A percentile compares a stretch with the other conserved stretches of the same genome.
Conservation (phyloP, 805 yeast species). For the Candida nitratophila region DNA sequence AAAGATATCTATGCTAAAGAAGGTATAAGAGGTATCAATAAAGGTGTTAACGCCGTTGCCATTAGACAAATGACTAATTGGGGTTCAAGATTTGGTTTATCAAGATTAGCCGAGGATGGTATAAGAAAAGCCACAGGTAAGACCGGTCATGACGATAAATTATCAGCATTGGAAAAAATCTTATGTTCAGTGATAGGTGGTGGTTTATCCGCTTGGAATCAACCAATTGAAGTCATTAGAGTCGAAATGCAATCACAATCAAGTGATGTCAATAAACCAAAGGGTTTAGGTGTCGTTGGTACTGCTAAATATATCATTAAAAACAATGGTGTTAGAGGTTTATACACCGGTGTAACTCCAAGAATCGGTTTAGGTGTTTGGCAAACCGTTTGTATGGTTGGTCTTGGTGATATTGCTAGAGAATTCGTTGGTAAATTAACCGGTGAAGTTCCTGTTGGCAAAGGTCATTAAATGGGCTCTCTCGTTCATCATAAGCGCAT, state of each 20-base stretch:
- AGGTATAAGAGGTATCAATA: slow-evolving; percentile 91
- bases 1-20: slow-evolving; percentile 75
- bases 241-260: slow-evolving; percentile 97
- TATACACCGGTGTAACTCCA: slow-evolving; percentile 95
- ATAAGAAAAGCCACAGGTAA: slow-evolving; percentile 63
- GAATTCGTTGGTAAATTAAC: slow-evolving; percentile 58
- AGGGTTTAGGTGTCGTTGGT: slow-evolving; percentile 70
- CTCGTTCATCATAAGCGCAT: no score
- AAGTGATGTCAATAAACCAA: slow-evolving; percentile 92
- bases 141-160: slow-evolving; percentile 46
- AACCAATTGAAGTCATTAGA: slow-evolving; percentile 95
- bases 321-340: slow-evolving; percentile 80
- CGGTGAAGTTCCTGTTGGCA: slow-evolving; percentile 47
- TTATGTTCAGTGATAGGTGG: slow-evolving; percentile 89
- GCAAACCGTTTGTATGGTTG: slow-evolving; percentile 99
- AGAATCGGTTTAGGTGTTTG: slow-evolving; percentile 94
- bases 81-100: slow-evolving; percentile 95
- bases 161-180: slow-evolving; percentile 75
- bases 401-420: slow-evolving; percentile 90
- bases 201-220: slow-evolving; percentile 97
- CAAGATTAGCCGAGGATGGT: slow-evolving; percentile 83
- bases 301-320: slow-evolving; percentile 79
- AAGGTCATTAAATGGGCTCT: slow-evolving; percentile 26
- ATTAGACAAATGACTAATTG: slow-evolving; percentile 97
- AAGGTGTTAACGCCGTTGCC: slow-evolving; percentile 99